Conservation (phyloP, 2,329 filamentous ascomycete species). For the Beauveria pseudobassiana region DNA sequence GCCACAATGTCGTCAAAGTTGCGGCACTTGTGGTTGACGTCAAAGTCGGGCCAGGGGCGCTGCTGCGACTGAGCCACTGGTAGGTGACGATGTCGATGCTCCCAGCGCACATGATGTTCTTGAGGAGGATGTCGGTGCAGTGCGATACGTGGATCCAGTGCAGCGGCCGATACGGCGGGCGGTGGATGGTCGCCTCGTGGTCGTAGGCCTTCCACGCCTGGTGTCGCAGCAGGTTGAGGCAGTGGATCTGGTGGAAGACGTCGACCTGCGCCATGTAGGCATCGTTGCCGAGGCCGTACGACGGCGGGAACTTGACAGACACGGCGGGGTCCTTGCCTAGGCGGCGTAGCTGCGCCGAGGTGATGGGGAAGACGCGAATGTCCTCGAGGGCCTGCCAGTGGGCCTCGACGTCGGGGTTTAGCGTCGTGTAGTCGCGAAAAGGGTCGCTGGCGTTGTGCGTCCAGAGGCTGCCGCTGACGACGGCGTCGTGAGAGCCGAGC, state of each 20-base stretch:
- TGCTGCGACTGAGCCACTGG: conserved; percentile 13
- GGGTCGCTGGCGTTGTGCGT: not conserved
- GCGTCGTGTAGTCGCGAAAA: not conserved
- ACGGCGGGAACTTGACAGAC: conserved; percentile 19
- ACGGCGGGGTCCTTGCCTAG: conserved; percentile 24
- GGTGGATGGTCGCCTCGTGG: conserved; percentile 2
- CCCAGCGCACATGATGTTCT: conserved; percentile 16
- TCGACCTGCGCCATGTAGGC: conserved; percentile 28
- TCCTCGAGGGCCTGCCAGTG: conserved; percentile 1
- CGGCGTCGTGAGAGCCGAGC: not conserved
- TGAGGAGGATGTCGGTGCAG: conserved; percentile 15
- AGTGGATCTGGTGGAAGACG: conserved; percentile 18
- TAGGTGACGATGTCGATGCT: conserved; percentile 14
- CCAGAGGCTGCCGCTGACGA: not conserved
- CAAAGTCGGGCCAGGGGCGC: conserved; percentile 15
- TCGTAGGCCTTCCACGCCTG: conserved; percentile 11
- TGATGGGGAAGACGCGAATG: conserved; percentile 15
- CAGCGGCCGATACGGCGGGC: not conserved
- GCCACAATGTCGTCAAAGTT: conserved; percentile 13
- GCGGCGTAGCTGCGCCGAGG: conserved; percentile 18
- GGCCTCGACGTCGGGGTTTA: not conserved
- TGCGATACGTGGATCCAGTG: conserved; percentile 13
- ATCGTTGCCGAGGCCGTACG: conserved; percentile 23
- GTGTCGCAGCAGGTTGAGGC: conserved; percentile 16
- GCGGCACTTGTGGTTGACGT: conserved; percentile 15